Base-by-base conservation (phyloP, 352 stramenopile species). In the Halophytophthora polymorphica region DNA sequence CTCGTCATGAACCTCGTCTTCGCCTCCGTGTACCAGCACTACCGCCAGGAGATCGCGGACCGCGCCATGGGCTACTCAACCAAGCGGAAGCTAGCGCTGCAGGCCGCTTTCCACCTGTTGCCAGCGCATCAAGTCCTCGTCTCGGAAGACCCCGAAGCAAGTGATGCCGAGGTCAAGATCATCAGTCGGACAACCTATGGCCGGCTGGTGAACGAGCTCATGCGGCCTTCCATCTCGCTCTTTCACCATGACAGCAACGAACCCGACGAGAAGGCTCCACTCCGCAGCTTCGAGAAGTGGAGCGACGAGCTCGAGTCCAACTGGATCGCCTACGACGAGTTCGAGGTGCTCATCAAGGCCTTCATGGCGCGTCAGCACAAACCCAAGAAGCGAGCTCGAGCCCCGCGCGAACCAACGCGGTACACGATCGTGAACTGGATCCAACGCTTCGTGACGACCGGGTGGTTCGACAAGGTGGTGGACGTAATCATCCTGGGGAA, bases 1-100 rank as follows among this genome's bases (percentile, higher is more conserved):
- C 71, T 93, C 21, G 65, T 93, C 55, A 86, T 89, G 71, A 93
- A 92, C 45, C 61, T 91, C 13, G 73, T 90, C 7, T 83, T 90
- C 34, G 77, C 76, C 11, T 83, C 75, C 6, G 71, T 91, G 12
- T 91, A 88, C 17, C 78, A 83, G 38, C 77, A 83, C 45, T 90
- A 88, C 49, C 66, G 72, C 3, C 53, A 71, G 28, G 68, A 84
- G 29, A 56, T 75, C 6, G 57, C 59, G 13, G 56, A 77, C 11
- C 61, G 62, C 5, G 72, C 63, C 0, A 22, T 56, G 0, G 52
- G 54, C 0, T 78, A 74, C 31, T 46, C 57, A 1, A 48, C 64
- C 11, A 66, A 74, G 6, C 53, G 78, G 29, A 57, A 69, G 6
- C 39, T 80, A 36, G 74, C 79, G 11, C 71, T 90, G 10, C 62